A percentile compares a stretch with the other conserved stretches of the same genome.
These are phyloP conservation scores for Ceratocystis alfenasii DNA, from an alignment of 2,329 filamentous ascomycete species.

Conservation along the genomic window DNA sequence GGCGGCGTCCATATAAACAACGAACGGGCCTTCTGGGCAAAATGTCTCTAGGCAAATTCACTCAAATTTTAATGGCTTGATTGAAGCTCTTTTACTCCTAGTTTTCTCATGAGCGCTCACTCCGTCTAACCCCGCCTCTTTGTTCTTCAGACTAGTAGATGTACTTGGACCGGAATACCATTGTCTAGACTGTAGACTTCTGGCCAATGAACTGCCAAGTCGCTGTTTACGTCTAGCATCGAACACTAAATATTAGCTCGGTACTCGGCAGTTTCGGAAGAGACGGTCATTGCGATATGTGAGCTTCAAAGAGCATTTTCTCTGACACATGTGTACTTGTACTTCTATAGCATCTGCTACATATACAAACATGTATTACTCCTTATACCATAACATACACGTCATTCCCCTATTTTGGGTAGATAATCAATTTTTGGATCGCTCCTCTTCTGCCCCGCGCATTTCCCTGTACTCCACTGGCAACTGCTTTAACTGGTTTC, in stretches of 20 bases:
- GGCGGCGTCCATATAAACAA: too few relatives aligned
- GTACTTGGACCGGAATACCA: not conserved
- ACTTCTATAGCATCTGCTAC: too few relatives aligned
- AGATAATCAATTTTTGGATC: too few relatives aligned
- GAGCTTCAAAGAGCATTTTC: not conserved
- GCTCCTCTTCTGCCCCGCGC: too few relatives aligned
- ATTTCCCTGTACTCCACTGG: too few relatives aligned
- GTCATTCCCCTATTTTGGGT: too few relatives aligned
- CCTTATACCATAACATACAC: too few relatives aligned
- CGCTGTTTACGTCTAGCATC: too few relatives aligned
- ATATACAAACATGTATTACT: too few relatives aligned
- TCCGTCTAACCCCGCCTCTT: not conserved
- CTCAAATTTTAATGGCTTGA: not conserved
- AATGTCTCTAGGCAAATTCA: not conserved
- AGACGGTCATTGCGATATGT: not conserved
- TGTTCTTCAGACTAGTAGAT: not conserved
- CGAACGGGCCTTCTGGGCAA: not conserved
- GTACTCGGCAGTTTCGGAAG: not conserved
- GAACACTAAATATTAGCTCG: not conserved
- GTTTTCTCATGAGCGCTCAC: not conserved
- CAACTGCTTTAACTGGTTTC: too few relatives aligned
- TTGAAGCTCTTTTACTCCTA: not conserved
- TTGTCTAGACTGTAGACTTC: not conserved
- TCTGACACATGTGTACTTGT: not conserved
- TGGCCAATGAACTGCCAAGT: not conserved